A percentile compares a stretch with the other conserved stretches of the same genome.
Conservation (phyloP, 352 stramenopile genomes). For the Phytopythium oedochilum region DNA sequence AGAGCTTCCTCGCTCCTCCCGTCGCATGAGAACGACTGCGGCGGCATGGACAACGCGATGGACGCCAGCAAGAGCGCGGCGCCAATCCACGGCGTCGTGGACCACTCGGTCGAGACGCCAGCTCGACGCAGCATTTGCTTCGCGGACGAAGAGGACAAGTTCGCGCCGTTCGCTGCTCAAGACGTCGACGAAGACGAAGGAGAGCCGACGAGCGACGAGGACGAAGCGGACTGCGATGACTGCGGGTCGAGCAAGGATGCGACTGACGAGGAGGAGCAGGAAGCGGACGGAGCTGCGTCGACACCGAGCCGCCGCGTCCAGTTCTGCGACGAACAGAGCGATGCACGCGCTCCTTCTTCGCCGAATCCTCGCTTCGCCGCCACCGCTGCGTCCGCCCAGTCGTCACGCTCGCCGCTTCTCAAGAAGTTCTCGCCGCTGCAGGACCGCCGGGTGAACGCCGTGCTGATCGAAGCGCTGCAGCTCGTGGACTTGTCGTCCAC, state of each 20-base stretch:
- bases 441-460: constrained; percentile 47
- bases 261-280: neutral
- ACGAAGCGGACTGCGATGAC: neutral
- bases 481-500: constrained; percentile 58
- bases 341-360: neutral
- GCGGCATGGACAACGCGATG: neutral
- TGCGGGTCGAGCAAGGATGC: neutral
- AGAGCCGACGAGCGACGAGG: neutral
- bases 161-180: neutral
- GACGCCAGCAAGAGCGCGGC: neutral
- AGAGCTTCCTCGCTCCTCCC: neutral
- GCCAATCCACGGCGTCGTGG: neutral
- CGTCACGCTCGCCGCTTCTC: constrained; percentile 35
- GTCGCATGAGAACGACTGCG: neutral
- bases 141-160: constrained; percentile 4
- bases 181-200: neutral
- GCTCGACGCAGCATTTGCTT: neutral
- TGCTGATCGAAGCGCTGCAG: constrained; percentile 56
- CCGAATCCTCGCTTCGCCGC: constrained; percentile 1
- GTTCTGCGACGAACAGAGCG: constrained; percentile 2
- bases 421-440: constrained; percentile 60
- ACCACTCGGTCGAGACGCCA: neutral
- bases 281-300: neutral
- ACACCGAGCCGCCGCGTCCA: neutral
- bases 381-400: neutral